These are phyloP conservation scores for Debaryomycetaceae sp. DNA, from an alignment of 1,139 yeast genomes.

Conservation along the genomic window DNA sequence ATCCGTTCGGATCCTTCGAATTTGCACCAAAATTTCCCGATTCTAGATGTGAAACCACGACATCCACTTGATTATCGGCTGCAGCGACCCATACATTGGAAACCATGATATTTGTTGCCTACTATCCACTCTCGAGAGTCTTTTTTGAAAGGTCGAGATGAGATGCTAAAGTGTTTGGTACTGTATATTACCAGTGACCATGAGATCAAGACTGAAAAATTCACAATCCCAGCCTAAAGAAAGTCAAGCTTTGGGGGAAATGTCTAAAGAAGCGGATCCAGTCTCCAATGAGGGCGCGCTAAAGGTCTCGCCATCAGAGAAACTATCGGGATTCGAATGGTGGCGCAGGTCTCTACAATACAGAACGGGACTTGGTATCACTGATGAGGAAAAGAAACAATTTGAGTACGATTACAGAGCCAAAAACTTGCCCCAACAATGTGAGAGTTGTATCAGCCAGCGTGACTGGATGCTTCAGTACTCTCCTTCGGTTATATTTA, in stretches of 20 bases:
- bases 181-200: neutral
- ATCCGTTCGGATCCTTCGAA: conserved; percentile 85
- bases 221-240: neutral
- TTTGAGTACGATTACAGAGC: conserved; percentile 56
- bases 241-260: neutral
- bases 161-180: neutral
- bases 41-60: conserved; percentile 55
- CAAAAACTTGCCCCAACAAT: conserved; percentile 47
- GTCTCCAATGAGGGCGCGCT: conserved; percentile 3
- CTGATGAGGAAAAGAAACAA: conserved; percentile 49
- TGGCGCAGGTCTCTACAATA: conserved; percentile 75
- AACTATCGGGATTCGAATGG: conserved; percentile 63
- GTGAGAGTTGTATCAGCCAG: conserved; percentile 66
- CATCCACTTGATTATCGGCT: conserved; percentile 67
- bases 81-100: conserved; percentile 94
- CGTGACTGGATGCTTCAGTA: conserved; percentile 76
- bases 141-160: neutral
- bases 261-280: conserved; percentile 5
- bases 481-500: conserved; percentile 83
- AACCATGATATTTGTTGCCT: conserved; percentile 23
- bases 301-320: conserved; percentile 20
- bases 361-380: conserved; percentile 67
- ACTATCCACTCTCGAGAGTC: neutral
- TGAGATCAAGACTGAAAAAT: neutral
- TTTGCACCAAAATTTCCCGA: conserved; percentile 59